A percentile compares a stretch with the other conserved stretches of the same genome.
Evolutionary conservation across 2,329 filamentous ascomycete genomes (phyloP).

Genomic region (Ophiostoma australiae): DNA sequence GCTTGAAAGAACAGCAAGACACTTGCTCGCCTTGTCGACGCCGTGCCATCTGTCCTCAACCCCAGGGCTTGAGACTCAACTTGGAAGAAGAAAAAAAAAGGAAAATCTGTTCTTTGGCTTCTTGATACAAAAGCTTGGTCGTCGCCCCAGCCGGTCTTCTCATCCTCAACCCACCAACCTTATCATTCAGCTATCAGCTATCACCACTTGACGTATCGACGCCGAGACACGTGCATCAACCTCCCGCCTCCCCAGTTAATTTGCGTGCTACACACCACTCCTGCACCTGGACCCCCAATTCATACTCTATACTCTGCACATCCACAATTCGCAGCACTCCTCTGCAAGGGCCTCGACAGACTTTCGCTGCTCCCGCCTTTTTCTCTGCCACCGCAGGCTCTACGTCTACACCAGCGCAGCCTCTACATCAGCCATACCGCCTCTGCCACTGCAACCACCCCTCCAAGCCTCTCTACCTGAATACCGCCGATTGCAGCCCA

Average conservation of each 20-base stretch:
- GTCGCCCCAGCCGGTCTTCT: background rate
- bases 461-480: background rate
- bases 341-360: background rate
- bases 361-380: background rate
- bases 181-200: background rate
- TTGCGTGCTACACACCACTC: background rate
- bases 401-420: background rate
- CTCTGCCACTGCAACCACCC: slow-evolving; percentile 10
- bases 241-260: slow-evolving; percentile 7
- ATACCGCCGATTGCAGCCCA: background rate
- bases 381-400: background rate
- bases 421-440: slow-evolving; percentile 6
- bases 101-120: background rate
- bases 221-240: slow-evolving; percentile 9
- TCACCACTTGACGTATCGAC: background rate
- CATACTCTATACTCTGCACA: background rate
- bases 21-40: background rate
- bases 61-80: background rate
- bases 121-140: background rate
- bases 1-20: slow-evolving; percentile 5
- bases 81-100: background rate
- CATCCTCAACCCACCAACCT: background rate
- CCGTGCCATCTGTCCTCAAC: slow-evolving; percentile 1
- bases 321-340: background rate
- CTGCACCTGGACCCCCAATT: background rate